Evolutionary conservation across 176 grass and related monocot species (phyloP).

Genomic region (Aegilops speltoides): DNA sequence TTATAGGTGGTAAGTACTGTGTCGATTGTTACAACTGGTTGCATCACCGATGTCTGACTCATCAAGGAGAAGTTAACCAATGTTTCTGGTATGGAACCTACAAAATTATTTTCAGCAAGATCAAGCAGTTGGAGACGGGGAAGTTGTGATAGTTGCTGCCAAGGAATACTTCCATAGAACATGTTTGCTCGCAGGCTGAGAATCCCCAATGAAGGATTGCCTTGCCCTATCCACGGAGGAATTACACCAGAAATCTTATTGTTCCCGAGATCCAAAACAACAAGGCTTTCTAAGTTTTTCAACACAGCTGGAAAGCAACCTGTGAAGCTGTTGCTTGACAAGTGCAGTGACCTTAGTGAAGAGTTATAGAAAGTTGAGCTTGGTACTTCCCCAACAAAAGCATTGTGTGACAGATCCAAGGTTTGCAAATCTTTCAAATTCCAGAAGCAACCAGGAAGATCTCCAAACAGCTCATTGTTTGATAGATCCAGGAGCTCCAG

Average conservation of each 20-base stretch:
- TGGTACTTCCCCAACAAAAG: neutral
- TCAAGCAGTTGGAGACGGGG: neutral
- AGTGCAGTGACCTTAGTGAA: neutral
- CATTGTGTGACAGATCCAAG: neutral
- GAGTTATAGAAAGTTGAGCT: neutral
- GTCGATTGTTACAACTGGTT: neutral
- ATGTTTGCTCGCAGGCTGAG: neutral
- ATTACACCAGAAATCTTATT: neutral
- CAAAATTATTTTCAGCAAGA: neutral
- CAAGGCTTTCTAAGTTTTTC: no score
- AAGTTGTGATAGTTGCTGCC: neutral
- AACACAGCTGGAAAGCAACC: no score
- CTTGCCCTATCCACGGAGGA: neutral
- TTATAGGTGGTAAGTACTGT: neutral
- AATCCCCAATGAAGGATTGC: neutral
- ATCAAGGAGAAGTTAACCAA: neutral
- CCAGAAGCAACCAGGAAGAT: neutral
- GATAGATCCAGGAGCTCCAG: neutral
- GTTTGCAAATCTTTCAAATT: neutral
- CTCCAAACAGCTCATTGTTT: neutral
- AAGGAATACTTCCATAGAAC: neutral
- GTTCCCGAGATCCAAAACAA: neutral
- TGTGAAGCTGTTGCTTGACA: no score
- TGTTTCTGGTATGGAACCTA: neutral
- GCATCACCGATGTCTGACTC: neutral